Conservation (phyloP, 78 protist genomes). For the Dictyostelium capitatum region DNA sequence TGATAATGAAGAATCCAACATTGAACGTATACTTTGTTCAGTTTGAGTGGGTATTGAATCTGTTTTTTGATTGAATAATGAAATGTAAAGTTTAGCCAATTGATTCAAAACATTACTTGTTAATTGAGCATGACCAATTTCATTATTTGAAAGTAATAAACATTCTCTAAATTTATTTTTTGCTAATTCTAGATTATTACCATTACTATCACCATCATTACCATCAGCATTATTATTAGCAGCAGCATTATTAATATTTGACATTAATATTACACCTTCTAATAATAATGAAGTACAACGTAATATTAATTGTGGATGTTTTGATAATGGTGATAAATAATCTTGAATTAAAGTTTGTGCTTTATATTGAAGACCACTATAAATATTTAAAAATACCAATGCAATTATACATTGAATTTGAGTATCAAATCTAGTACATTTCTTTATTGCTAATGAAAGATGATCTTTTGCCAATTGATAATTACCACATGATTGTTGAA, state of each 20-base stretch:
- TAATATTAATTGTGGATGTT: constrained; percentile 57
- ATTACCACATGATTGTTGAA: constrained; percentile 30
- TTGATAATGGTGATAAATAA: constrained; percentile 28
- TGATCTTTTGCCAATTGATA: constrained; percentile 6
- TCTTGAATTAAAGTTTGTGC: constrained; percentile 20
- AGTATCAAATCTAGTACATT: constrained; percentile 62
- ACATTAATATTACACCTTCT: constrained; percentile 10
- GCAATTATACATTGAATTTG: constrained; percentile 57
- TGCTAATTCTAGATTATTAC: not conserved
- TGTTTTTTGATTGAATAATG: not conserved
- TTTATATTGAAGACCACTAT: not conserved
- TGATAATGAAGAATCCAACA: constrained; percentile 20
- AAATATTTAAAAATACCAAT: constrained; percentile 13
- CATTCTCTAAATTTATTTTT: constrained; percentile 63
- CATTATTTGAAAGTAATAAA: constrained; percentile 21
- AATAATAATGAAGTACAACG: constrained; percentile 16
- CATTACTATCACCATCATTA: too few relatives aligned
- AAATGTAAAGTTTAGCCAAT: constrained; percentile 26
- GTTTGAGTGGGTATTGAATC: not conserved
- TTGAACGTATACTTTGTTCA: not conserved
- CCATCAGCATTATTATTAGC: too few relatives aligned
- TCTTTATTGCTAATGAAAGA: constrained; percentile 32
- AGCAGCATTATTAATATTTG: not conserved
- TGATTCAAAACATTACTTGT: constrained; percentile 31
- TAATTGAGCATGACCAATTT: constrained; percentile 53